Evolutionary conservation across 2,329 filamentous ascomycete genomes (phyloP), one percentile per base, ranked within the genome.

Genomic region (Emergomyces africanus): DNA sequence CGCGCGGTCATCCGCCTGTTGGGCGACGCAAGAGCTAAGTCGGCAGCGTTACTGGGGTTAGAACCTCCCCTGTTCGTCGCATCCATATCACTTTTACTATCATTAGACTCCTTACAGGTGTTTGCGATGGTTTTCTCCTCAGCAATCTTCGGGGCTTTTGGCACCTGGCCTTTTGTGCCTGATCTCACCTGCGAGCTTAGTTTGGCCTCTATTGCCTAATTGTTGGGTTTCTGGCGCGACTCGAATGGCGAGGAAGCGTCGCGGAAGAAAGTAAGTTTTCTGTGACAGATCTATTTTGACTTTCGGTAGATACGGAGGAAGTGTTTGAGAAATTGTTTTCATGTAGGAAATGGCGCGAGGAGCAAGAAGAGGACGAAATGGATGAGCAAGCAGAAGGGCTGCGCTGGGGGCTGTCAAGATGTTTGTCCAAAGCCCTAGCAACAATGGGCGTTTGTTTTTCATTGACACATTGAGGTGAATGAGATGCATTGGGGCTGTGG

Each of bases 211-310:
- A 67, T 63, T 8, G 70, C 69, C 68, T 67, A 23, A 61, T 61
- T 3, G 69, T 70, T 20, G 68, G 68, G 53, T 70, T 70, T 49
- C 68, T 67, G 35, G 66, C 46, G 5, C 69, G 68, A 18, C 59
- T 63, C 20, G 69, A 71, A 60, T 41, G 48, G 35, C 35, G 54
- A n/a, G 53, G 35, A 30, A 33, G 33, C 14, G 35, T 50, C 2
- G 8, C n/a, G 46, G 51, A 51, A 39, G 15, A 37, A 53, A 14
- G 12, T 23, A 18, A 9, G 42, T n/a, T 46, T 48, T 44, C 49
- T 39, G 50, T 4, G 2, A 39, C 23, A 44, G n/a, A 39, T 20
- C 12, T 54, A 10, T 48, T 15, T 44, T 35, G 44, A n/a, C 20
- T 53, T 33, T 57, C 30, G n/a, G 39, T 25, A 35, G 15, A 42